Conservation (phyloP, 495 filamentous ascomycete species). For the Paragyromitra xinjiangensis region DNA sequence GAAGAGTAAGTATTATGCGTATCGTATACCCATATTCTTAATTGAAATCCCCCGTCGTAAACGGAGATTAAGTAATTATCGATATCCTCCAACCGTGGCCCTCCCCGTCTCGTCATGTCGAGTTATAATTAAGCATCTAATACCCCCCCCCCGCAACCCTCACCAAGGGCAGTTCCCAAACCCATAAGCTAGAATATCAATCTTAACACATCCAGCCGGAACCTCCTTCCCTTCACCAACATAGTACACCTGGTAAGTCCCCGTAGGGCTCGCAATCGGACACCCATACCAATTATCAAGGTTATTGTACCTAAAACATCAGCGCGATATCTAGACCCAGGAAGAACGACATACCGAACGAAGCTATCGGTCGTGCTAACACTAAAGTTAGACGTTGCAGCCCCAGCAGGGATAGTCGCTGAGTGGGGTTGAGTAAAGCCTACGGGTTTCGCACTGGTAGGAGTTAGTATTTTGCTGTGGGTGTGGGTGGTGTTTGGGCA, state of each 20-base stretch:
- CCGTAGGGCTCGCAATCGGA: background rate
- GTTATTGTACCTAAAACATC: conserved; percentile 1
- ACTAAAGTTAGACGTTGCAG: background rate
- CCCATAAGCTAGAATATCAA: conserved; percentile 9
- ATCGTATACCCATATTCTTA: background rate
- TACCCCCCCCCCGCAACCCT: background rate
- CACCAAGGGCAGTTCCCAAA: conserved; percentile 7
- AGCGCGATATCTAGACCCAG: background rate
- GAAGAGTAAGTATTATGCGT: background rate
- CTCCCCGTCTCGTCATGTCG: no score
- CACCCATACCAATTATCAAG: conserved; percentile 12
- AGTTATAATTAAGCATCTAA: no score
- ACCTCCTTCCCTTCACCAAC: background rate
- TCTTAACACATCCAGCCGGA: conserved; percentile 4
- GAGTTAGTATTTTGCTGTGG: background rate
- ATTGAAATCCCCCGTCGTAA: background rate
- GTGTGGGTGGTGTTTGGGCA: background rate
- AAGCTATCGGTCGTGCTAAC: background rate
- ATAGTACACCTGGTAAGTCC: conserved; percentile 17
- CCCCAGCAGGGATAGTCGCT: background rate
- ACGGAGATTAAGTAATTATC: background rate
- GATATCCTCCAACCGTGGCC: background rate
- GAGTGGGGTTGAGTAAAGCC: conserved; percentile 27
- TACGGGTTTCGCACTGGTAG: conserved; percentile 1
- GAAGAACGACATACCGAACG: background rate